Percentiles rank a stretch among this genome's conserved stretches.
Conservation (phyloP, 352 stramenopile genomes). For the Discostella stelligera region DNA sequence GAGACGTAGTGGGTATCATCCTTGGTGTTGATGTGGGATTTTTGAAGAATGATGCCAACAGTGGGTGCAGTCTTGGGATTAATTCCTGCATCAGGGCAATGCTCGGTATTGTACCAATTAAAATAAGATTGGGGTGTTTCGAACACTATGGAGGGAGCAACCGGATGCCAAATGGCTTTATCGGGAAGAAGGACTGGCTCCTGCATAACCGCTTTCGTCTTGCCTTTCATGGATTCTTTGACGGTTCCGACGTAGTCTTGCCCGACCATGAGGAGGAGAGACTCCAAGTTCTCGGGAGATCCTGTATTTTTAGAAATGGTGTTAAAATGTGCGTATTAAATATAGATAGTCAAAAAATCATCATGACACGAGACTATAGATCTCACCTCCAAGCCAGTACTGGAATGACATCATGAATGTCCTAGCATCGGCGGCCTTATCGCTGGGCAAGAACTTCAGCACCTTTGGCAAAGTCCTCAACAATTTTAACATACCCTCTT, state of each 20-base stretch:
- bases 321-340: neutral
- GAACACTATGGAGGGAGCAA: slow-evolving; percentile 85
- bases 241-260: slow-evolving; percentile 85
- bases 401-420: slow-evolving; percentile 91
- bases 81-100: slow-evolving; percentile 80
- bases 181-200: slow-evolving; percentile 86
- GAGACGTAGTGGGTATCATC: slow-evolving; percentile 88
- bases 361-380: slow-evolving; percentile 1
- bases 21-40: slow-evolving; percentile 89
- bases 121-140: slow-evolving; percentile 83
- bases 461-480: slow-evolving; percentile 87
- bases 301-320: slow-evolving; percentile 31
- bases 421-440: slow-evolving; percentile 86
- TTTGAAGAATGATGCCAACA: slow-evolving; percentile 86
- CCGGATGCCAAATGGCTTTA: slow-evolving; percentile 88
- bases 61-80: slow-evolving; percentile 79
- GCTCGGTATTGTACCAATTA: slow-evolving; percentile 85
- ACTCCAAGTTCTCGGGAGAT: slow-evolving; percentile 85
- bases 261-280: slow-evolving; percentile 84
- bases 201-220: slow-evolving; percentile 73
- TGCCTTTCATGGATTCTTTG: slow-evolving; percentile 75
- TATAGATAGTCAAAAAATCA: slow-evolving; percentile 4
- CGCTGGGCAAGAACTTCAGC: slow-evolving; percentile 86
- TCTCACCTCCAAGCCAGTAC: slow-evolving; percentile 85
- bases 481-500: slow-evolving; percentile 89